Evolutionary conservation across 164 flowering plant genomes (phyloP), one percentile per base, ranked within the genome.

Genomic region (Platanus orientalis): DNA sequence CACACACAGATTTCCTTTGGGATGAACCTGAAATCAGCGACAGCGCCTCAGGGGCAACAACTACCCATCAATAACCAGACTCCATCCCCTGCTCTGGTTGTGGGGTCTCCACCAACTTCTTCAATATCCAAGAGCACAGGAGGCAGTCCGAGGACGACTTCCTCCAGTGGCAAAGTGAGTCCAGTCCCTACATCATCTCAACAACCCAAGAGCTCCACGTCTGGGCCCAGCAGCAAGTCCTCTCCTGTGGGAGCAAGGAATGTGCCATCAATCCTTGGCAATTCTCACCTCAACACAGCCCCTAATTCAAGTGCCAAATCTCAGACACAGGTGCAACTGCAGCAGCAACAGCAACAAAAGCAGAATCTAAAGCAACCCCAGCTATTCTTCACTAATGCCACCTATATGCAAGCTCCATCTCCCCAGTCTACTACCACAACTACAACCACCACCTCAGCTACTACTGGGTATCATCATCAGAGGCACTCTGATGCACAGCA

Each of bases 1-100:
- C 90, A 82, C 44, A 78, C 91, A 2, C 96, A 91, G 58, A 88
- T 91, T 58, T 91, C 96, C 1, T 91, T 91, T 74, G n/a, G 87
- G 87, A 16, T 72, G 9, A 91, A 83, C 67, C 39, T 14, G 12
- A 9, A 9, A n/a, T n/a, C 87, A 44, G 59, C 77, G 10, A 48
- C 79, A 1, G 7, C 69, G 54, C 44, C 76, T 4, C 87, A 80
- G 55, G 80, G 76, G 50, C 89, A 80, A 64, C 83, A 57, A 49
- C 65, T 60, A 56, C 68, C 83, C 0, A 67, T 50, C 27, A 66
- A 62, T 44, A 79, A 65, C 60, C 89, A 80, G 60, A 61, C 89
- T 7, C 79, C 44, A 45, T 81, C 95, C 32, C 69, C 83, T 4
- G 34, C 75, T 58, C n/a, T n/a, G n/a, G 55, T 74, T 52, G 90